These are phyloP conservation scores for Irpex sp. DNA, from an alignment of 1,284 basidiomycete genomes.

Conservation along the genomic window DNA sequence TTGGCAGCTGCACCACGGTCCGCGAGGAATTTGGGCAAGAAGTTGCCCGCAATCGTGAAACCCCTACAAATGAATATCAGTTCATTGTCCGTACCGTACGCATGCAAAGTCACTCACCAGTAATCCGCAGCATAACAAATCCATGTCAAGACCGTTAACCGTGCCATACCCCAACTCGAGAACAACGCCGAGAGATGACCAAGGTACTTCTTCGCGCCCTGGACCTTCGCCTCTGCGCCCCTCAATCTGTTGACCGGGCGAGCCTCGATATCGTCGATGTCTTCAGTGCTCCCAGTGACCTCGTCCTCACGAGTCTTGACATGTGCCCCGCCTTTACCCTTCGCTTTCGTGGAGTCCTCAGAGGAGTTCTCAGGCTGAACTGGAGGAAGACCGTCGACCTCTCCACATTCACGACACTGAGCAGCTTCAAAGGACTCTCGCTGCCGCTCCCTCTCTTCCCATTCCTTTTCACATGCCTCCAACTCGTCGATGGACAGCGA, in stretches of 20 bases:
- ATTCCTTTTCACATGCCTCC: constrained; percentile 17
- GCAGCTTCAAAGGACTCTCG: not conserved
- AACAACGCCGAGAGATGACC: constrained; percentile 55
- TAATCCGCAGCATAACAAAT: constrained; percentile 14
- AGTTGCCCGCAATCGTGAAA: constrained; percentile 13
- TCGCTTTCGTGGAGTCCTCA: not conserved
- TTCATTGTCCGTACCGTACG: not conserved
- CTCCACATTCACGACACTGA: not conserved
- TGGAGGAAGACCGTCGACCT: not conserved
- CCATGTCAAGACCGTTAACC: constrained; percentile 45
- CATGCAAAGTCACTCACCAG: not conserved
- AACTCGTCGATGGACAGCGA: constrained; percentile 26
- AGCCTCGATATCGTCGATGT: constrained; percentile 10
- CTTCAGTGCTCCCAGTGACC: constrained; percentile 5
- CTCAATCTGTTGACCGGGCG: constrained; percentile 19
- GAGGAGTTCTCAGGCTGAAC: not conserved
- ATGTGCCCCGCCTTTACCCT: not conserved
- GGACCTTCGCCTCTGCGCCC: constrained; percentile 39
- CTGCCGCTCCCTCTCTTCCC: not conserved
- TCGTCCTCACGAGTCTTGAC: not conserved
- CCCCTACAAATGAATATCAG: constrained; percentile 1
- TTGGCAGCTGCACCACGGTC: constrained; percentile 11
- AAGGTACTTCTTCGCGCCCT: constrained; percentile 31
- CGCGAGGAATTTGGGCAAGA: constrained; percentile 13
- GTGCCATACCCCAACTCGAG: constrained; percentile 53